A percentile compares a stretch with the other conserved stretches of the same genome.
These are phyloP conservation scores for Fusarium nurragi DNA, from an alignment of 2,329 filamentous ascomycete species.

Conservation along the genomic window DNA sequence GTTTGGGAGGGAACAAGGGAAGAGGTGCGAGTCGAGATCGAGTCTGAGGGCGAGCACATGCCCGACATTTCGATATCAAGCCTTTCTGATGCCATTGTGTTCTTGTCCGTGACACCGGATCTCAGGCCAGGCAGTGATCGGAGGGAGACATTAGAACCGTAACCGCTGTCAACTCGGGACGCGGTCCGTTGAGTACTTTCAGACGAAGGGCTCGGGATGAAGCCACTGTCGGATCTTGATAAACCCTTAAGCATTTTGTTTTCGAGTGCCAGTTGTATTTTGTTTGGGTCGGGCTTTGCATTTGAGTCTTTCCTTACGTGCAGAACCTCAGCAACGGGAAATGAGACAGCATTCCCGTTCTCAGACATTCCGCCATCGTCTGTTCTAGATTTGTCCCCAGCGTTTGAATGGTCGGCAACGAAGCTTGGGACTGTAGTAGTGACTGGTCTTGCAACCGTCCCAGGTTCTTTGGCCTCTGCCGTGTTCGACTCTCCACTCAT, in stretches of 20 bases:
- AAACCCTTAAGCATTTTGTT: conserved; percentile 39
- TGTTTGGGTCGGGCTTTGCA: conserved; percentile 51
- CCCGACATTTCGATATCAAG: conserved; percentile 17
- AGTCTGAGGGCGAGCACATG: conserved; percentile 28
- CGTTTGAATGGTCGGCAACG: conserved; percentile 17
- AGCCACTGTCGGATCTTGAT: conserved; percentile 58
- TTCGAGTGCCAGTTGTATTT: conserved; percentile 31
- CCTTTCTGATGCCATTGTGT: conserved; percentile 34
- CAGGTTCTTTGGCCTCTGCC: conserved; percentile 1
- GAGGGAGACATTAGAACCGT: conserved; percentile 68
- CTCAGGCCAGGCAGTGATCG: conserved; percentile 58
- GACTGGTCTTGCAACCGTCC: conserved; percentile 2
- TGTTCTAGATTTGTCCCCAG: conserved; percentile 27
- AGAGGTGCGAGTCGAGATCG: conserved; percentile 33
- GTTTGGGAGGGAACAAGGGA: conserved; percentile 33
- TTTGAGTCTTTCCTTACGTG: conserved; percentile 56
- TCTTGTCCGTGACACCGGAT: conserved; percentile 34
- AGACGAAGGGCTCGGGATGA: conserved; percentile 57
- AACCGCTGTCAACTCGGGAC: conserved; percentile 69
- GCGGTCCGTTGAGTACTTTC: conserved; percentile 56
- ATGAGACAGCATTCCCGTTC: conserved; percentile 40
- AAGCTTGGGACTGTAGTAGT: background rate
- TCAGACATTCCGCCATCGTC: conserved; percentile 30
- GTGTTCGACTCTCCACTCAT: background rate
- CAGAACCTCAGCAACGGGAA: conserved; percentile 52